phyloP scores from a whole-genome alignment of 306 rosid genomes.

The Arachis hypogaea region DNA sequence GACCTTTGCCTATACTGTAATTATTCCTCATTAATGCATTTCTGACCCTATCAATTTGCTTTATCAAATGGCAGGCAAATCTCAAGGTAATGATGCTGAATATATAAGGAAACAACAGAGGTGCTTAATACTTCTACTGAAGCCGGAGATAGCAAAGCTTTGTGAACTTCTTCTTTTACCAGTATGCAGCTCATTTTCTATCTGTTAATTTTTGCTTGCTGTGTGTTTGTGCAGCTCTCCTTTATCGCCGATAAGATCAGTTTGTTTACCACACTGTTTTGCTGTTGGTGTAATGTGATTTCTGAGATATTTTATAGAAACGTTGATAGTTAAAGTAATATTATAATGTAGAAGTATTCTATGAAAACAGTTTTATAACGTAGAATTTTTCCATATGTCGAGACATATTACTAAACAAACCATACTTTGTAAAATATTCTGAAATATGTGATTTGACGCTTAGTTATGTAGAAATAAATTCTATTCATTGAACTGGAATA shows the following conservation, averaged over 20 bases:
- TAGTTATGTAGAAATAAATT: background rate
- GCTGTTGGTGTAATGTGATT: conserved; percentile 21
- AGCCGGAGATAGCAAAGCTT: conserved; percentile 49
- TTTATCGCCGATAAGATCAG: conserved; percentile 18
- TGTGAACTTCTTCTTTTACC: conserved; percentile 50
- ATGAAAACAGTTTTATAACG: too few species aligned
- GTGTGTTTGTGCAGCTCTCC: conserved; percentile 24
- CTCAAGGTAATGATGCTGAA: conserved; percentile 39
- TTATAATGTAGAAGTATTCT: conserved; percentile 11
- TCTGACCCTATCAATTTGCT: conserved; percentile 34
- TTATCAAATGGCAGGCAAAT: conserved; percentile 41
- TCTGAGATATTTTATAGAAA: conserved; percentile 5
- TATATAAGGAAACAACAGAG: conserved; percentile 46
- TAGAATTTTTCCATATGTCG: background rate
- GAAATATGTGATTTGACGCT: background rate
- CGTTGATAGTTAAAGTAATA: background rate
- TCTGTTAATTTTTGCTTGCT: conserved; percentile 27
- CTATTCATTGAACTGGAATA: conserved; percentile 13
- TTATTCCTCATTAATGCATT: conserved; percentile 29
- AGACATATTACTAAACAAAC: background rate
- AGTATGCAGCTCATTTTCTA: conserved; percentile 42
- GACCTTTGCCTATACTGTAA: conserved; percentile 13
- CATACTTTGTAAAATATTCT: conserved; percentile 10
- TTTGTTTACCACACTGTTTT: conserved; percentile 27
- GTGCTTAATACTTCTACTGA: conserved; percentile 46